phyloP scores from a whole-genome alignment of 495 filamentous ascomycete genomes.

The Hypoxylon lienhwacheense region DNA sequence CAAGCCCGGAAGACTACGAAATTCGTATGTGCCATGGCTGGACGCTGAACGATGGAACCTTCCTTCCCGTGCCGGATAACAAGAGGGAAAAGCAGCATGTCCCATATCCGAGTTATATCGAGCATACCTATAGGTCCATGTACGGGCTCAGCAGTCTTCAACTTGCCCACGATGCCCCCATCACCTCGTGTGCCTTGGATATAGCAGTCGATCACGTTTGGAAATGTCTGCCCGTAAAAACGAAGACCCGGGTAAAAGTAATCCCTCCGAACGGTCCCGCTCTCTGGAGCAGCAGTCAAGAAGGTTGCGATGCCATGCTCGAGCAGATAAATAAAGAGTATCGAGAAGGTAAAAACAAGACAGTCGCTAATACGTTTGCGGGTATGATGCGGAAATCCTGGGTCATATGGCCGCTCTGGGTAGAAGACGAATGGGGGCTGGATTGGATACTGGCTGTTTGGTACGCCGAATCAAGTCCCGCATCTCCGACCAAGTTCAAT shows the following conservation, averaged over 20 bases:
- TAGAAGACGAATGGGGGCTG: constrained; percentile 34
- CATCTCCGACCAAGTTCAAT: neutral
- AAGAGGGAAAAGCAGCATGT: constrained; percentile 28
- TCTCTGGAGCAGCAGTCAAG: constrained; percentile 24
- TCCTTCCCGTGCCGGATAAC: constrained; percentile 10
- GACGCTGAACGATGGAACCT: constrained; percentile 35
- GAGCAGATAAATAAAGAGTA: constrained; percentile 11
- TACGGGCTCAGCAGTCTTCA: constrained; percentile 34
- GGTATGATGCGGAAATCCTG: constrained; percentile 24
- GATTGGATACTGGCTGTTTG: constrained; percentile 30
- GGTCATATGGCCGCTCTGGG: constrained; percentile 34
- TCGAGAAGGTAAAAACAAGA: constrained; percentile 4
- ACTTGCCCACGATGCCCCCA: constrained; percentile 24
- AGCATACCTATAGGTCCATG: constrained; percentile 8
- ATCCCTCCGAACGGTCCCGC: constrained; percentile 24
- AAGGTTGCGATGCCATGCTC: neutral
- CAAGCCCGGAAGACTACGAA: neutral
- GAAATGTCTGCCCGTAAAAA: constrained; percentile 15
- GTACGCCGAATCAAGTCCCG: neutral
- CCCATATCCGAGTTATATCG: constrained; percentile 20
- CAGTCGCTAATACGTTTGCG: neutral
- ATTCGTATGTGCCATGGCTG: constrained; percentile 26
- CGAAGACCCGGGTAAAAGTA: neutral
- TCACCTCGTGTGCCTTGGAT: constrained; percentile 21
- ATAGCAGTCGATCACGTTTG: constrained; percentile 25